Evolutionary conservation across 805 yeast species (phyloP).

Genomic region (Ogataea pignaliae): DNA sequence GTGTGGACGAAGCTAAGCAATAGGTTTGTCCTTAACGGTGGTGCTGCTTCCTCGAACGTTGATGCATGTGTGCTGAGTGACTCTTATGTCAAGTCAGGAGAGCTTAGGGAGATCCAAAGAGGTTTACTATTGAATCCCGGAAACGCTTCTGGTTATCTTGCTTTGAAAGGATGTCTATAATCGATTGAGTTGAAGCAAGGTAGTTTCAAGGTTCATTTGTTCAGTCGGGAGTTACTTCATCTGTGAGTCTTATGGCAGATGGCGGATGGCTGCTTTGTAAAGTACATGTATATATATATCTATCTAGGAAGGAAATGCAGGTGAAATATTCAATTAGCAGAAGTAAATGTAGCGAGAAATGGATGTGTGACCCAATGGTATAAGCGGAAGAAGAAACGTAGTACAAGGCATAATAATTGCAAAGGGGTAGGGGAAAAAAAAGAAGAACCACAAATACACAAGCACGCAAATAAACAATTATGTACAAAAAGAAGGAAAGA

Average conservation of each 20-base stretch:
- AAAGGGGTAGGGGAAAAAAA: too few relatives aligned
- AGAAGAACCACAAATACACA: background rate
- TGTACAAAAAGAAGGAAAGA: too few relatives aligned
- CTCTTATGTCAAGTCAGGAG: conserved; percentile 45
- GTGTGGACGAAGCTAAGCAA: conserved; percentile 67
- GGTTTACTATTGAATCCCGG: conserved; percentile 63
- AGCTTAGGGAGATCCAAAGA: conserved; percentile 56
- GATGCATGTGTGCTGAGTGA: conserved; percentile 48
- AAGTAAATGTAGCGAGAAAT: too few relatives aligned
- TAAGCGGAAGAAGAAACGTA: too few relatives aligned
- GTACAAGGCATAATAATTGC: too few relatives aligned
- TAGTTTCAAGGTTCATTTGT: background rate
- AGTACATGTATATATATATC: too few relatives aligned
- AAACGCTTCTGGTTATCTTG: conserved; percentile 28
- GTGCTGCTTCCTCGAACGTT: conserved; percentile 46
- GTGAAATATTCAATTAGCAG: too few relatives aligned
- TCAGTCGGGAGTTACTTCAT: too few relatives aligned
- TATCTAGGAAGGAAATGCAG: too few relatives aligned
- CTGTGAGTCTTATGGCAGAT: too few relatives aligned
- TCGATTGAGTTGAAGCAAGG: background rate
- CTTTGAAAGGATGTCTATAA: conserved; percentile 12
- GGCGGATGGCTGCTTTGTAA: too few relatives aligned
- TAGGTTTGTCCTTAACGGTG: conserved; percentile 54
- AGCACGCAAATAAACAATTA: background rate
- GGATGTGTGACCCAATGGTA: too few relatives aligned